Percentiles rank a stretch among this genome's conserved stretches.
phyloP scores from a whole-genome alignment of 805 yeast species.

The Candida nanaspora region DNA sequence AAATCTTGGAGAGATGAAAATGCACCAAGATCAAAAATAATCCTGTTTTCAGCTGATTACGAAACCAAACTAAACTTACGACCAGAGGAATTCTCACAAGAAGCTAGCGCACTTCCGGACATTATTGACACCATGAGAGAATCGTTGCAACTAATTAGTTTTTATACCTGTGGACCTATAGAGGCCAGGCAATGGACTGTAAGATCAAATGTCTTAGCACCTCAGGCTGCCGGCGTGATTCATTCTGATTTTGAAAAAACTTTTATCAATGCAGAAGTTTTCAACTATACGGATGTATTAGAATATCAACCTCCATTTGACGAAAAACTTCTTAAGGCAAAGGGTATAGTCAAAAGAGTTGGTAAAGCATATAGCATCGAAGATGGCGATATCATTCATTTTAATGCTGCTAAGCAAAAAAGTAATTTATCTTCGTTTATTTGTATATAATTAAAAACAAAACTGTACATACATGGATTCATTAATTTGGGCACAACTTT shows the following conservation, averaged over 20 bases:
- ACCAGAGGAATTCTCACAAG: slow-evolving; percentile 68
- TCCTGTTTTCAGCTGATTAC: slow-evolving; percentile 26
- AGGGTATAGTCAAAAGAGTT: slow-evolving; percentile 53
- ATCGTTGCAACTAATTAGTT: slow-evolving; percentile 80
- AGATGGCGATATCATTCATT: slow-evolving; percentile 88
- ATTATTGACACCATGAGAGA: slow-evolving; percentile 83
- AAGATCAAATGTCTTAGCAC: slow-evolving; percentile 86
- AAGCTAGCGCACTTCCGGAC: slow-evolving; percentile 76
- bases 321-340: slow-evolving; percentile 53
- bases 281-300: slow-evolving; percentile 67
- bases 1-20: slow-evolving; percentile 84
- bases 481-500: not conserved
- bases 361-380: slow-evolving; percentile 95
- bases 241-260: slow-evolving; percentile 94
- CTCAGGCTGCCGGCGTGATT: slow-evolving; percentile 98
- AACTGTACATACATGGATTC: not conserved
- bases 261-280: slow-evolving; percentile 89
- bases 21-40: slow-evolving; percentile 64
- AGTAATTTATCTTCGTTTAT: not conserved
- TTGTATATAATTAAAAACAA: not conserved
- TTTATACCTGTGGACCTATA: slow-evolving; percentile 92
- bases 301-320: slow-evolving; percentile 43
- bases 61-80: slow-evolving; percentile 35
- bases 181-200: slow-evolving; percentile 99
- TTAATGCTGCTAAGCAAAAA: slow-evolving; percentile 72